Conservation (phyloP, 495 filamentous ascomycete genomes). For the Penicillium diatomitis region DNA sequence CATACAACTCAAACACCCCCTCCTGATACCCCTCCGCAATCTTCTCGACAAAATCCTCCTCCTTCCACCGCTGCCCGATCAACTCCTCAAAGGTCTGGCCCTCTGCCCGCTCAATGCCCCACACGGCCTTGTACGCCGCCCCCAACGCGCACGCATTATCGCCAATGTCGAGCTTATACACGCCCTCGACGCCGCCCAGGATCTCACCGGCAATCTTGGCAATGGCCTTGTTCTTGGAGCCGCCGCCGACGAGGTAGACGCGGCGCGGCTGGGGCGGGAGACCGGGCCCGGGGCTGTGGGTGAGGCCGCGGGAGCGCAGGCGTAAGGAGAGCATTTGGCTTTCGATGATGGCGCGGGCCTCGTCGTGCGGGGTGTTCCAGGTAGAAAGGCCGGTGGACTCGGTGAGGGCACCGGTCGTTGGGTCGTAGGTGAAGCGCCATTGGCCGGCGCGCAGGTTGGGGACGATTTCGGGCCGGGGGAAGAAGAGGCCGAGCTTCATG, state of each 20-base stretch:
- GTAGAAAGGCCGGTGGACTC: slow-evolving; percentile 25
- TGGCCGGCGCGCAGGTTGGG: slow-evolving; percentile 76
- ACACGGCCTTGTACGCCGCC: slow-evolving; percentile 94
- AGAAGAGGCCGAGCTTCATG: slow-evolving; percentile 83
- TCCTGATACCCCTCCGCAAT: slow-evolving; percentile 73
- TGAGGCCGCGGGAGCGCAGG: slow-evolving; percentile 67
- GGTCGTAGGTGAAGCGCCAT: slow-evolving; percentile 68
- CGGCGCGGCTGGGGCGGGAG: slow-evolving; percentile 78
- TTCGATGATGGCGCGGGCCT: slow-evolving; percentile 86
- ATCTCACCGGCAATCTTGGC: slow-evolving; percentile 73
- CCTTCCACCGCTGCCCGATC: slow-evolving; percentile 73
- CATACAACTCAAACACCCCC: slow-evolving; percentile 67
- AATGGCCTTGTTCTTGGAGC: slow-evolving; percentile 79
- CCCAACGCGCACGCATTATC: slow-evolving; percentile 92
- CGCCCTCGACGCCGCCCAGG: slow-evolving; percentile 77
- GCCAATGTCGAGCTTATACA: slow-evolving; percentile 88
- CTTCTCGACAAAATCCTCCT: slow-evolving; percentile 71
- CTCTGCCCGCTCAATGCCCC: slow-evolving; percentile 63
- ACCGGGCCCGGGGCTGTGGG: slow-evolving; percentile 41
- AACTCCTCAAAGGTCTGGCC: slow-evolving; percentile 81
- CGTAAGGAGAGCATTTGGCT: slow-evolving; percentile 86
- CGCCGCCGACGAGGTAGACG: slow-evolving; percentile 90
- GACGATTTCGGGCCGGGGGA: slow-evolving; percentile 91
- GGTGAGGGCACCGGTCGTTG: slow-evolving; percentile 29
- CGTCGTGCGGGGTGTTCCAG: slow-evolving; percentile 50